Base-by-base conservation (phyloP, 2,329 filamentous ascomycete genomes). In the Penicillium decumbens region DNA sequence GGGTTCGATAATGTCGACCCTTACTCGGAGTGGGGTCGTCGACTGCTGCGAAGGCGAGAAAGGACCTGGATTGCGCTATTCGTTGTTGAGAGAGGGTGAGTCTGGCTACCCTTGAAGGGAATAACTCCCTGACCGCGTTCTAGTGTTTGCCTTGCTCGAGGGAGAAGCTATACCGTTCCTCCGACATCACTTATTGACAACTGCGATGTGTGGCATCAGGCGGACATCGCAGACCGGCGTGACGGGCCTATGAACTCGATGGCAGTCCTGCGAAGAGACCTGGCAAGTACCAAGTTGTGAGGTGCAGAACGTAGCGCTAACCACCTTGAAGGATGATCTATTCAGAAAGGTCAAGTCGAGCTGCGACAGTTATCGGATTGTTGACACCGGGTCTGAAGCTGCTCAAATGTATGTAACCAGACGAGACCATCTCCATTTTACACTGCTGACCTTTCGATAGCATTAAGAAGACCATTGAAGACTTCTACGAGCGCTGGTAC, bases 211-310 rank as follows among this genome's bases (percentile, higher is more conserved):
- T 89, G 85, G 85, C 84, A 88, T 57, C 69, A 79, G 12, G 82
- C 80, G 7, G 75, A 77, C 29, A 75, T 84, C 45, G 80, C 83
- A 1, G 84, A 88, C 60, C 73, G 77, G 10, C 84, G 84, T 64
- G 85, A 89, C 63, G 84, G 84, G 0, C 82, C 84, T n/a, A 73
- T 88, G 43, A 80, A 86, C 13, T 88, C 85, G 0, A 86, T 88
- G 72, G 82, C 84, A 0, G 83, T 88, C 4, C 68, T 89, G 8
- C 76, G 85, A 46, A 75, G 85, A 61, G 83, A 88, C 58, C 64
- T 89, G 48, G 83, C 83, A 67, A 50, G 75, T 62, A 25, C 9
- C 5, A n/a, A 4, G 2, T n/a, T 23, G 10, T 30, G 4, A 6
- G 24, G 9, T 15, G 23, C 6, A 28, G 9, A 12, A 23, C 5